Evolutionary conservation across 345 rosid species (phyloP), one percentile per base, ranked within the genome.

Genomic region (Camelina laxa): DNA sequence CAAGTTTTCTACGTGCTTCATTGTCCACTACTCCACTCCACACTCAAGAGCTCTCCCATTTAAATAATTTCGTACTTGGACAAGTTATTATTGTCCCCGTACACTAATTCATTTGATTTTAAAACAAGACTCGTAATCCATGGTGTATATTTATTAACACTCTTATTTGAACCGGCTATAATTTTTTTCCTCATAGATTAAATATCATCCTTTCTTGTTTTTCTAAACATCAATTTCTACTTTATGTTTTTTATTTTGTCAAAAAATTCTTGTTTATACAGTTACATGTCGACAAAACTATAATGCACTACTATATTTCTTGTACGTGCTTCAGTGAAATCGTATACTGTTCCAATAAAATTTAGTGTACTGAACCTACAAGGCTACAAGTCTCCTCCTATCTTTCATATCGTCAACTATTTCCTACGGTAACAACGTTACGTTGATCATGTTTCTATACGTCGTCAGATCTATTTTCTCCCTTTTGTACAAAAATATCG

Each of bases 1-100:
- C 50, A 30, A 55, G 4, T 39, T 39, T 22, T 50, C 24, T 36
- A 19, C n/a, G 47, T 51, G 31, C 19, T 51, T 20, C 35, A 35
- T 51, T 66, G 47, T 51, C 38, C 60, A 7, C 59, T 51, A 21
- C 20, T 51, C 38, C 60, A 7, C 59, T 51, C 35, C 20, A 69
- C 62, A 56, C 64, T 55, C 64, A 44, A 69, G 49, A 53, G 19
- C 42, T 56, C 42, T 69, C 42, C 19, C 64, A 45, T 54, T 4
- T 55, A 54, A 9, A 54, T 68, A 24, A 16, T 55, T 22, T 24
- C 61, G 41, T 69, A 55, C 54, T 16, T 39, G 8, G 21, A 51
- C 30, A 65, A 0, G 30, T 48, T 65, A 48, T 65, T 17, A 65
- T 31, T 65, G 45, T 12, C 45, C 21, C 45, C 45, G 5, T 65